Base-by-base conservation (phyloP, 2,329 filamentous ascomycete genomes). In the Paecilomyces variotii region DNA sequence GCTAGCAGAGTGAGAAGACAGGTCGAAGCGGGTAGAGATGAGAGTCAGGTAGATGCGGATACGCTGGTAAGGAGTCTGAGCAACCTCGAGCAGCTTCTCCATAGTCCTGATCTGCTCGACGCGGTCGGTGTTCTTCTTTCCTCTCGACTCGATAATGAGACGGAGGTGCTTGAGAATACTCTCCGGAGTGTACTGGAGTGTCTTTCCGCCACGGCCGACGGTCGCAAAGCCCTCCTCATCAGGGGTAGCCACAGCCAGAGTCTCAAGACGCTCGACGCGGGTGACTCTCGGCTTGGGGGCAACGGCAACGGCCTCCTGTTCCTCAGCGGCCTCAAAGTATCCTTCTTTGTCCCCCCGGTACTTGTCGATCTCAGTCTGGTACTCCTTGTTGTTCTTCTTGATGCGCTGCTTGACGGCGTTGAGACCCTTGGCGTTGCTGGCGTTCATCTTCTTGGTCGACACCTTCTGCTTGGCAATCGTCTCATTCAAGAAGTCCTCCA, bases 381-480 rank as follows among this genome's bases (percentile, higher is more conserved):
- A 93, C 64, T 97, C 93, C 79, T 96, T 95, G 83, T 93, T 96
- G 79, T 93, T 93, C 85, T 97, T 97, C 85, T 93, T 92, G 81
- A 99, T 91, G 79, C 92, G 92, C 77, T 99, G 94, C 80, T 97
- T 96, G 71, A 97, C 90, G 62, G 92, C 91, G 76, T 97, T 99
- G 70, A 99, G 84, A 70, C 92, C 91, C 78, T 91, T 90, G 65
- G 91, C 89, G 73, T 93, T 95, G 72, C 88, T 94, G 62, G 92
- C 91, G 79, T 96, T 99, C 92, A 97, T 96, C 84, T 97, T 97
- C 86, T 97, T 97, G 63, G 88, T 86, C 2, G 90, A 89, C 66
- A 95, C 89, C 82, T 99, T 99, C 74, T 96, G 90, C 84, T 97
- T 97, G 69, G 91, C 86, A 64, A 96, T 84, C 26, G 92, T 87